Base-by-base conservation (phyloP, 352 stramenopile genomes). In the Phytophthora pistaciae region DNA sequence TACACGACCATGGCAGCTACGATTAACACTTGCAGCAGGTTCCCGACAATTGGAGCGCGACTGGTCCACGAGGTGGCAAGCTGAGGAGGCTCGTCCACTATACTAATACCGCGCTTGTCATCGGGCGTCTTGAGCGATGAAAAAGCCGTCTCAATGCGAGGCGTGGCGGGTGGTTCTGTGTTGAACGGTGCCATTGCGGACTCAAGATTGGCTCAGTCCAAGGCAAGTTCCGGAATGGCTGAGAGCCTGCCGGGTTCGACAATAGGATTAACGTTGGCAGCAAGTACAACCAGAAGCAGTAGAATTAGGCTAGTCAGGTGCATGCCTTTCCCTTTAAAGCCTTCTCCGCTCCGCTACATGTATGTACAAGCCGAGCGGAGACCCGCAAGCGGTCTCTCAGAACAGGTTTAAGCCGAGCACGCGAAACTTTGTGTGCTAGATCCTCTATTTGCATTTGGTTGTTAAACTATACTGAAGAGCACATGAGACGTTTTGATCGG, bases 11-110 rank as follows among this genome's bases (percentile, higher is more conserved):
- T 80, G 29, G 66, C 56, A 10, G 33, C 72, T 13, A 79, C 7
- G 42, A 79, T 77, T 40, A 81, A 23, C 5, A 81, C 16, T 57
- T 83, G 77, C 20, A 73, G 54, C 29, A 68, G 8, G 48, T 79
- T 75, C 21, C 60, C 75, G 46, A 77, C 42, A 31, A 72, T 16
- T 16, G 60, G 40, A 9, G 60, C 33, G 0, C 48, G 61, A 20
- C 11, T 48, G 18, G 48, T 36, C 44, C 57, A 67, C 5, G 63
- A 25, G 3, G 54, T 29, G 13, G 33, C 38, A 16, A 42, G n/a
- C 16, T 42, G 21, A 18, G 31, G 48, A 29, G 49, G 21, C 48
- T 75, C 55, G 9, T 48, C 50, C 8, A 42, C 38, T 23, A 74
- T n/a, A 25, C 55, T 74, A 31, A 31, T 31, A 27, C 58, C 64